A percentile compares a stretch with the other conserved stretches of the same genome.
Evolutionary conservation across 768 basidiomycete genomes (phyloP).

Genomic region (Leccinum pellstonianum): DNA sequence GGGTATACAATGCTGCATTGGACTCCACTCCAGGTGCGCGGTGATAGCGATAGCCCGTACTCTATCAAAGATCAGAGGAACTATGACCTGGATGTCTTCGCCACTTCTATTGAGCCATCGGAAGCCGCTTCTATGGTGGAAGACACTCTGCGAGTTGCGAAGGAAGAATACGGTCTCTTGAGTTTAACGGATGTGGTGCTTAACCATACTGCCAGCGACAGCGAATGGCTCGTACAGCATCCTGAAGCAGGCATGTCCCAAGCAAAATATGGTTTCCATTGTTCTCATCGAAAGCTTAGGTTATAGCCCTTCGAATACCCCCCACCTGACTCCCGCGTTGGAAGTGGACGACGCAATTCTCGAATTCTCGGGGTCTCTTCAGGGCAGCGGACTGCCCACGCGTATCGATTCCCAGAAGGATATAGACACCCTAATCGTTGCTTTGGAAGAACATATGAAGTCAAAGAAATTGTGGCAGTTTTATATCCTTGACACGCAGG

Average conservation of each 20-base stretch:
- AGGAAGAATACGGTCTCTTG: constrained; percentile 84
- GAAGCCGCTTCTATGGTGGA: constrained; percentile 59
- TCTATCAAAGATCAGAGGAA: constrained; percentile 85
- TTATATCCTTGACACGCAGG: constrained; percentile 78
- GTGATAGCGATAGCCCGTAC: constrained; percentile 88
- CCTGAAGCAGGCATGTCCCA: constrained; percentile 82
- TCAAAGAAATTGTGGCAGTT: constrained; percentile 86
- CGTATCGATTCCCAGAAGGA: constrained; percentile 63
- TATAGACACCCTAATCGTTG: constrained; percentile 60
- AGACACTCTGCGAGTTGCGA: constrained; percentile 64
- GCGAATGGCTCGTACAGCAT: constrained; percentile 86
- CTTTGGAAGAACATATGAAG: constrained; percentile 61
- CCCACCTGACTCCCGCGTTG: constrained; percentile 88
- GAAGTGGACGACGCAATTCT: constrained; percentile 89
- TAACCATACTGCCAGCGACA: constrained; percentile 96
- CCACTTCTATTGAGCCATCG: constrained; percentile 39
- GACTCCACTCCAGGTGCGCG: constrained; percentile 91
- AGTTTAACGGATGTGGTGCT: constrained; percentile 94
- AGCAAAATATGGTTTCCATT: neutral
- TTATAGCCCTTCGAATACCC: constrained; percentile 86
- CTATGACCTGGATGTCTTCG: constrained; percentile 79
- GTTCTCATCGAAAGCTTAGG: constrained; percentile 44
- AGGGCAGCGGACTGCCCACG: constrained; percentile 69
- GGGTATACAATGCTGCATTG: constrained; percentile 99
- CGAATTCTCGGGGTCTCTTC: constrained; percentile 70